These are phyloP conservation scores for Sordariomycetes sp. DNA, from an alignment of 2,329 filamentous ascomycete genomes.

Conservation along the genomic window DNA sequence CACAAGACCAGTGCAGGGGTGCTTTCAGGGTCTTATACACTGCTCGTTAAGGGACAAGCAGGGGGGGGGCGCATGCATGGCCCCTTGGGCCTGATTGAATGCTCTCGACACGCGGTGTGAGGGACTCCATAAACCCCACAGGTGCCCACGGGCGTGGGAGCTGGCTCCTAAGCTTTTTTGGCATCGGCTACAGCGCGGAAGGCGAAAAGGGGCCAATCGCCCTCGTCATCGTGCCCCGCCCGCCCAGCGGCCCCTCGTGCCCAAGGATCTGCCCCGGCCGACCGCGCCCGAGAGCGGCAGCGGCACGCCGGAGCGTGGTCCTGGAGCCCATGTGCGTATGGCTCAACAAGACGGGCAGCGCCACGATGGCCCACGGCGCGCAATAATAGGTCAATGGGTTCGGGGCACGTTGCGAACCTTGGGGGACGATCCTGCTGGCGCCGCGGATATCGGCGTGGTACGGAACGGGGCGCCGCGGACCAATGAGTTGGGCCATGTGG, in stretches of 20 bases:
- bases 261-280: neutral
- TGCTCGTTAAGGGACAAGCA: too few species aligned
- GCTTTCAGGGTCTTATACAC: neutral
- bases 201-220: neutral
- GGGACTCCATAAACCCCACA: neutral
- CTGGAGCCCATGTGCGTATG: neutral
- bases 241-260: neutral
- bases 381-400: slow-evolving; percentile 1
- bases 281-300: neutral
- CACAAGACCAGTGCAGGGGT: neutral
- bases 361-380: slow-evolving; percentile 1
- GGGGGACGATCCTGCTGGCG: neutral
- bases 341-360: neutral
- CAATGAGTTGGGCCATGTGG: slow-evolving; percentile 6
- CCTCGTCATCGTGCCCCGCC: neutral
- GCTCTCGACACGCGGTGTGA: neutral
- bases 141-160: neutral
- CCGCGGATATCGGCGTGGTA: neutral
- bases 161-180: neutral
- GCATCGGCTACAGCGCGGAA: neutral
- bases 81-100: neutral
- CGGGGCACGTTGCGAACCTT: neutral
- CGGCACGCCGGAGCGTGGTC: neutral
- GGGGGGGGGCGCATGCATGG: neutral
- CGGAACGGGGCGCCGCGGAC: neutral